A percentile compares a stretch with the other conserved stretches of the same genome.
Conservation (phyloP, 345 rosid genomes). For the Syzygium jambos region DNA sequence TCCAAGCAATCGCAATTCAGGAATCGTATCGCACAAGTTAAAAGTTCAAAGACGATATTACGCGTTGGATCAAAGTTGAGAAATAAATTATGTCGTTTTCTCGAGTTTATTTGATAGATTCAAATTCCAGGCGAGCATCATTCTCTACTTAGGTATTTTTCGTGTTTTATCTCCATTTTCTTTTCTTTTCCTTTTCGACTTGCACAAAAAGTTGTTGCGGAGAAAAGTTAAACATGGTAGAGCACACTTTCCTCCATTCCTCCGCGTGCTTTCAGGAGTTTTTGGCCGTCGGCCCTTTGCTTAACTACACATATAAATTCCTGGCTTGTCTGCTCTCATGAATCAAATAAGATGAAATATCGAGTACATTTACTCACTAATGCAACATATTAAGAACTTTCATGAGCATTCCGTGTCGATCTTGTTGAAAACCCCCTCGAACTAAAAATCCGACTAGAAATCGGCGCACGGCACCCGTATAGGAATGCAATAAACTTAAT, state of each 20-base stretch:
- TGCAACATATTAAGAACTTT: neutral
- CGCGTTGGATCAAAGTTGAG: too few species aligned
- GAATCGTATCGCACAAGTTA: too few species aligned
- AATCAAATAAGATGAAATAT: too few species aligned
- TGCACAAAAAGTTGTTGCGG: neutral
- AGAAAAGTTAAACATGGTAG: neutral
- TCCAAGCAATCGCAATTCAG: neutral
- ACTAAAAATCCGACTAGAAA: neutral
- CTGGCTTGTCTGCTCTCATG: too few species aligned
- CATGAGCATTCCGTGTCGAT: neutral
- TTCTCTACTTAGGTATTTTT: neutral
- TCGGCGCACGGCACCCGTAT: rapidly evolving
- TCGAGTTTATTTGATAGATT: neutral
- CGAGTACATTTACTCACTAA: too few species aligned
- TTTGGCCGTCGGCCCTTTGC: neutral
- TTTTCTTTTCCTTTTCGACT: neutral
- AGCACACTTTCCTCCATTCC: neutral
- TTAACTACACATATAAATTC: neutral
- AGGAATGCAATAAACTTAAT: neutral
- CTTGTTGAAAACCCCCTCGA: neutral
- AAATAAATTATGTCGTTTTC: too few species aligned
- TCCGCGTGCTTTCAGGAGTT: neutral
- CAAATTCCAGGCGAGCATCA: neutral
- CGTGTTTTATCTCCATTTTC: neutral
- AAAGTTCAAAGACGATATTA: too few species aligned